Conservation (phyloP, 2,329 filamentous ascomycete species). For the Periglandula ipomoeae region DNA sequence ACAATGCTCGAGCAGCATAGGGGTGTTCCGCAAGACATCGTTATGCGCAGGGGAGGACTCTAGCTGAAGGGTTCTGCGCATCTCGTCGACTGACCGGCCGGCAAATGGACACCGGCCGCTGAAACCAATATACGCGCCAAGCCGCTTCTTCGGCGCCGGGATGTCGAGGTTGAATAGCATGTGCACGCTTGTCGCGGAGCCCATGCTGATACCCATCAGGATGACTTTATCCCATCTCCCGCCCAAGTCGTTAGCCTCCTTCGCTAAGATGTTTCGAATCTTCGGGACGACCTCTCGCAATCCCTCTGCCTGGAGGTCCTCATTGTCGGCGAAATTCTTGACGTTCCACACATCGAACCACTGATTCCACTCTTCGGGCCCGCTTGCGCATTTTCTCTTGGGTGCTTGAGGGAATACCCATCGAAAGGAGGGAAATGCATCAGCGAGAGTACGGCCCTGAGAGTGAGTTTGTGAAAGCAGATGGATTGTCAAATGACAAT, state of each 20-base stretch:
- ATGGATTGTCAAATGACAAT: background rate
- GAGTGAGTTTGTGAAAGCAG: constrained; percentile 14
- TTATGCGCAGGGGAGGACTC: constrained; percentile 15
- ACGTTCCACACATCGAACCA: constrained; percentile 44
- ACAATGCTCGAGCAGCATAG: constrained; percentile 36
- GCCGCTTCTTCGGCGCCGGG: constrained; percentile 7
- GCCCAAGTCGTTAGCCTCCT: constrained; percentile 26
- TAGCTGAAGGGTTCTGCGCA: constrained; percentile 23
- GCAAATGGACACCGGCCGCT: constrained; percentile 28
- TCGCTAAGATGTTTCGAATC: constrained; percentile 22
- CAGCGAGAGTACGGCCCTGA: constrained; percentile 21
- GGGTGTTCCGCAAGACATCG: constrained; percentile 28
- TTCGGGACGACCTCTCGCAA: constrained; percentile 27
- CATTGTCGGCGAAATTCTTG: constrained; percentile 26
- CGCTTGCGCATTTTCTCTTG: constrained; percentile 16
- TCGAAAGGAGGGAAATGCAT: constrained; percentile 33
- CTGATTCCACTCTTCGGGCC: constrained; percentile 21
- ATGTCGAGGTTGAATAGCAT: constrained; percentile 26
- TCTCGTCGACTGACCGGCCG: constrained; percentile 19
- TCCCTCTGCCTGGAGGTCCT: constrained; percentile 32
- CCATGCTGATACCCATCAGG: constrained; percentile 37
- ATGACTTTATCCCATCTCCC: constrained; percentile 30
- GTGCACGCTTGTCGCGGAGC: constrained; percentile 31
- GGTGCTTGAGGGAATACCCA: constrained; percentile 41
- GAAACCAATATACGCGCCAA: constrained; percentile 29